A percentile compares a stretch with the other conserved stretches of the same genome.
Evolutionary conservation across 2,329 filamentous ascomycete genomes (phyloP).

Genomic region (Aschersonia sp.): DNA sequence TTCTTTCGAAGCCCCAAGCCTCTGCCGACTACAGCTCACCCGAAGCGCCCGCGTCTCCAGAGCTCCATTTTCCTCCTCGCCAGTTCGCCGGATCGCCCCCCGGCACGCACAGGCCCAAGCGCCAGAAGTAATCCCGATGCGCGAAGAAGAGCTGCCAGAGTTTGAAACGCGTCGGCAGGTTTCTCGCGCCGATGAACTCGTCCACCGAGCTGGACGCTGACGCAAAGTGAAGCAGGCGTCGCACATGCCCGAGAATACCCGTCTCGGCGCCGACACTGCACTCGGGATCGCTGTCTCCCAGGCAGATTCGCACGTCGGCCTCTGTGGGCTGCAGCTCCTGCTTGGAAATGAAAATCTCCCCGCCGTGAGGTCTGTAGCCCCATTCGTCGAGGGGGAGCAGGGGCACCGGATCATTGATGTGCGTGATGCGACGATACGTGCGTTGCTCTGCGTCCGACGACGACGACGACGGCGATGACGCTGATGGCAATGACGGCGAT

Average conservation of each 20-base stretch:
- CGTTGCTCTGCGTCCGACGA: constrained; percentile 15
- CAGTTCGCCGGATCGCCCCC: constrained; percentile 59
- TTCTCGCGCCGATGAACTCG: constrained; percentile 20
- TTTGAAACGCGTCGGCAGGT: constrained; percentile 46
- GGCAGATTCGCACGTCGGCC: constrained; percentile 56
- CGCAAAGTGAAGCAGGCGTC: constrained; percentile 11
- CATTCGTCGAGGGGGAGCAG: constrained; percentile 74
- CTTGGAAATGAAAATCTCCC: constrained; percentile 77
- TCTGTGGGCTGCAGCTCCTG: constrained; percentile 50
- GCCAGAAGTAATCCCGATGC: constrained; percentile 94
- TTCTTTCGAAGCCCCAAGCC: neutral
- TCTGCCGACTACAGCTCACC: constrained; percentile 11
- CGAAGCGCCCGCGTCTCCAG: constrained; percentile 4
- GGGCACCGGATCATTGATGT: constrained; percentile 76
- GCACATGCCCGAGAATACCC: constrained; percentile 13
- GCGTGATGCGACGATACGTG: constrained; percentile 66
- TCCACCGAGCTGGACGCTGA: constrained; percentile 10
- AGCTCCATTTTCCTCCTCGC: constrained; percentile 21
- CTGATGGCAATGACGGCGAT: neutral
- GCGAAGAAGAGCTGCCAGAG: constrained; percentile 91
- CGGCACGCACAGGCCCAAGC: constrained; percentile 77
- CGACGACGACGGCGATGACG: too few species aligned
- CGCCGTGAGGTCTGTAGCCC: constrained; percentile 74
- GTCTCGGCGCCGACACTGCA: constrained; percentile 54
- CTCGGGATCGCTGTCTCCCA: constrained; percentile 51